Conservation (phyloP, 345 rosid species). For the Alliaria petiolata region DNA sequence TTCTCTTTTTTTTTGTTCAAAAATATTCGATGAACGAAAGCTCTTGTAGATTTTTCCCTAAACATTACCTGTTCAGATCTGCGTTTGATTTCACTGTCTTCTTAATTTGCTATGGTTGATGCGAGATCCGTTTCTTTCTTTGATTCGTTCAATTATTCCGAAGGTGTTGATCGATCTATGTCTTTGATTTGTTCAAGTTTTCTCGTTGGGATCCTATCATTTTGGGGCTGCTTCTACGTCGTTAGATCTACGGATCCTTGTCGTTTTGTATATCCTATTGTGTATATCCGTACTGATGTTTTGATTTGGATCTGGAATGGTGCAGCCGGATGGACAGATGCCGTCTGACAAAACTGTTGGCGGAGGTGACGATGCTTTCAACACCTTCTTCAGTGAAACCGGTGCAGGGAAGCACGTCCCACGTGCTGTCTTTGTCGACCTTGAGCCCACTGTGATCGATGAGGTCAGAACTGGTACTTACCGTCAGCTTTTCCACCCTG, state of each 20-base stretch:
- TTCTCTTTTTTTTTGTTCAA: neutral
- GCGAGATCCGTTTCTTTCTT: neutral
- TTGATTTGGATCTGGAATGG: neutral
- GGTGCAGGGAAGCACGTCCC: slow-evolving; percentile 88
- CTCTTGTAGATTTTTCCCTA: neutral
- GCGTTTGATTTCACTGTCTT: neutral
- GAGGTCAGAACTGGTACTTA: slow-evolving; percentile 59
- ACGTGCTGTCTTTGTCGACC: slow-evolving; percentile 73
- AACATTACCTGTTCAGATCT: neutral
- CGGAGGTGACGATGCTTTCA: slow-evolving; percentile 79
- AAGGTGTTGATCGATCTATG: neutral
- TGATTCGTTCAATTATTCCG: neutral
- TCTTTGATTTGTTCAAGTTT: neutral
- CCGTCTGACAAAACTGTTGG: slow-evolving; percentile 71
- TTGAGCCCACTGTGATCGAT: slow-evolving; percentile 83
- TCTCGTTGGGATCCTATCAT: neutral
- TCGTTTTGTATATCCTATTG: neutral
- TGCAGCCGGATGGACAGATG: slow-evolving; percentile 84
- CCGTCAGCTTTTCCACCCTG: slow-evolving; percentile 66
- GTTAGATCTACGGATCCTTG: neutral
- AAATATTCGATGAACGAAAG: neutral
- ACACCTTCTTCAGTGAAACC: slow-evolving; percentile 79
- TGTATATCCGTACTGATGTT: neutral
- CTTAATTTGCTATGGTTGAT: neutral
- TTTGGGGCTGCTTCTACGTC: neutral